Evolutionary conservation across 2,329 filamentous ascomycete genomes (phyloP).

Genomic region (Parascedosporium putredinis): DNA sequence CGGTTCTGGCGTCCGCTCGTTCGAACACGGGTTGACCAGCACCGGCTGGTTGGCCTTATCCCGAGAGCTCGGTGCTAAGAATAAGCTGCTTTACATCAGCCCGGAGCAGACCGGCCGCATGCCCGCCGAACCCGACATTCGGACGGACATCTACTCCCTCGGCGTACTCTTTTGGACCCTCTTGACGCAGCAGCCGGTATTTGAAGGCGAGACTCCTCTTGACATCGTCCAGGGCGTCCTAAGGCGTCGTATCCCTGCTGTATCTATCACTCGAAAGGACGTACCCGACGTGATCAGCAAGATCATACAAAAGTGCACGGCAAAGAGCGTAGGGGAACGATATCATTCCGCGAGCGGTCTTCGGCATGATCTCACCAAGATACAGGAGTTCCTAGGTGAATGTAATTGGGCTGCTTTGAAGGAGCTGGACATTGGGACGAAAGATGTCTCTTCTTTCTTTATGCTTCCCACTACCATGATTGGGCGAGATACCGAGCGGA

Average conservation of each 20-base stretch:
- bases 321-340: conserved; percentile 75
- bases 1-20: conserved; percentile 76
- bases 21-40: conserved; percentile 79
- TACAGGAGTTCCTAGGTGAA: conserved; percentile 64
- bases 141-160: conserved; percentile 88
- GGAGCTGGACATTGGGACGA: conserved; percentile 67
- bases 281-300: conserved; percentile 72
- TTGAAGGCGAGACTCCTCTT: conserved; percentile 68
- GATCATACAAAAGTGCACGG: conserved; percentile 86
- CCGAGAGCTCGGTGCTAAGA: conserved; percentile 73
- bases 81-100: conserved; percentile 85
- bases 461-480: conserved; percentile 74
- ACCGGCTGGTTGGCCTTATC: conserved; percentile 79
- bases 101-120: conserved; percentile 91
- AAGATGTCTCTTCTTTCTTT: conserved; percentile 87
- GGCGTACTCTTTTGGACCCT: conserved; percentile 85
- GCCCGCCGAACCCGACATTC: conserved; percentile 80
- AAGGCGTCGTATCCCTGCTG: conserved; percentile 63
- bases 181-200: conserved; percentile 68
- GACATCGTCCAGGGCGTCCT: conserved; percentile 89
- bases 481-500: conserved; percentile 63
- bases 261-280: conserved; percentile 69
- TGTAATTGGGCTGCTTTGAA: conserved; percentile 63
- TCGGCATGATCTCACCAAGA: conserved; percentile 65
- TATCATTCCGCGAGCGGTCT: conserved; percentile 85